phyloP scores from a whole-genome alignment of 805 yeast genomes.

The Saccharomycopsis vini region DNA sequence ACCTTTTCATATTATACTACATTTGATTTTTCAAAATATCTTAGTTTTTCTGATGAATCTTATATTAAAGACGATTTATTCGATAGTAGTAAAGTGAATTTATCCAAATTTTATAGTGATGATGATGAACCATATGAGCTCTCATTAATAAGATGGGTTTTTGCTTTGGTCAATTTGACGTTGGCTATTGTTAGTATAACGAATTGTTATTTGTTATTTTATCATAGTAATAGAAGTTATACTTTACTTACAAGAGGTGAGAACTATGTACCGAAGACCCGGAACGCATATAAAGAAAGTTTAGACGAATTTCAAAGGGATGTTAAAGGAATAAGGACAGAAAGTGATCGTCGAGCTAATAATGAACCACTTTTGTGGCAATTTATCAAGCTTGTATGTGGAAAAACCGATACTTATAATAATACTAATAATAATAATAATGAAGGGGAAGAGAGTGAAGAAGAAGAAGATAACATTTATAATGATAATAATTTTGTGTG shows the following conservation, averaged over 20 bases:
- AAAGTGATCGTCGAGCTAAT: no score
- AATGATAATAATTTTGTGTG: neutral
- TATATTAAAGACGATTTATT: conserved; percentile 10
- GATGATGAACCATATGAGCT: neutral
- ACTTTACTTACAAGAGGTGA: conserved; percentile 4
- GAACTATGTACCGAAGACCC: conserved; percentile 5
- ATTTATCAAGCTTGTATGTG: neutral
- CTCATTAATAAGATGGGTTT: neutral
- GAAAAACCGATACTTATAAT: no score
- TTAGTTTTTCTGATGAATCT: neutral
- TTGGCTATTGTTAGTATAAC: neutral
- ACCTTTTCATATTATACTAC: neutral
- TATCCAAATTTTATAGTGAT: neutral
- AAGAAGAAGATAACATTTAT: no score
- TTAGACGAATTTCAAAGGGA: neutral
- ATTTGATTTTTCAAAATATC: neutral
- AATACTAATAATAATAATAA: no score
- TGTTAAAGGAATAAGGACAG: no score
- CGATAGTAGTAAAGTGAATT: conserved; percentile 6
- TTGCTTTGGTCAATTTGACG: neutral
- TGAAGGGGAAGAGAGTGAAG: neutral
- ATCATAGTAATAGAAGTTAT: conserved; percentile 1
- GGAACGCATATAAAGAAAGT: conserved; percentile 10
- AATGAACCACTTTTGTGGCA: neutral
- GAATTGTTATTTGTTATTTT: conserved; percentile 2